phyloP scores from a whole-genome alignment of 805 yeast species.

The Barnettozyma californica region DNA sequence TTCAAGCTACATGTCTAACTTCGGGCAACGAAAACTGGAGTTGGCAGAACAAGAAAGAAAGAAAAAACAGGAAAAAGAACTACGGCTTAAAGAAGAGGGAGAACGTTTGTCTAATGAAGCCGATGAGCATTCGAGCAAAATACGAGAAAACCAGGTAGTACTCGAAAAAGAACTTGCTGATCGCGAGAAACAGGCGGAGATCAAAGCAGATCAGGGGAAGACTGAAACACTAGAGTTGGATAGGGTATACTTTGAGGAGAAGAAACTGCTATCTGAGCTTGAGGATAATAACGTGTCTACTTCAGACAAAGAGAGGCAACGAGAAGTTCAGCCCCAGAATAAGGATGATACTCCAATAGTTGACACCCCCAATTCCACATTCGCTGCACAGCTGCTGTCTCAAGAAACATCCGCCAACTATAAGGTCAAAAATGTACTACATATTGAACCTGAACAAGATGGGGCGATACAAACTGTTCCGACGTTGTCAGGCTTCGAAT shows the following conservation, averaged over 20 bases:
- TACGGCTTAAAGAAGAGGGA: background rate
- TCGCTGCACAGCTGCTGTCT: background rate
- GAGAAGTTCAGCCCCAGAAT: background rate
- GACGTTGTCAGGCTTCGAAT: background rate
- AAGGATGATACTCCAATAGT: background rate
- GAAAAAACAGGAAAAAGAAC: slow-evolving; percentile 7
- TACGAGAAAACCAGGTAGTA: slow-evolving; percentile 4
- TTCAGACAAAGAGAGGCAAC: background rate
- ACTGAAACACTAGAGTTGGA: slow-evolving; percentile 1
- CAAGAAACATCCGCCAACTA: background rate
- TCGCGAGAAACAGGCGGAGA: background rate
- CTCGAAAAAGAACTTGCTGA: background rate
- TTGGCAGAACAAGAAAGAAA: slow-evolving; percentile 11
- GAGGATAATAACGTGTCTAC: background rate
- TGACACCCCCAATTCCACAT: background rate
- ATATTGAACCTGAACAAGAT: background rate
- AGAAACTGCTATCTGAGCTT: background rate
- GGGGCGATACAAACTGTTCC: background rate
- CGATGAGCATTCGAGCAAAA: background rate
- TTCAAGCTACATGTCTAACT: slow-evolving; percentile 1
- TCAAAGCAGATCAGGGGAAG: background rate
- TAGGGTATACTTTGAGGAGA: slow-evolving; percentile 1
- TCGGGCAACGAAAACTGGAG: slow-evolving; percentile 8
- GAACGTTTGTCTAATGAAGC: background rate
- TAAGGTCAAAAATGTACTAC: background rate